Evolutionary conservation across 306 rosid genomes (phyloP).

Genomic region (Vachellia pachyceras): DNA sequence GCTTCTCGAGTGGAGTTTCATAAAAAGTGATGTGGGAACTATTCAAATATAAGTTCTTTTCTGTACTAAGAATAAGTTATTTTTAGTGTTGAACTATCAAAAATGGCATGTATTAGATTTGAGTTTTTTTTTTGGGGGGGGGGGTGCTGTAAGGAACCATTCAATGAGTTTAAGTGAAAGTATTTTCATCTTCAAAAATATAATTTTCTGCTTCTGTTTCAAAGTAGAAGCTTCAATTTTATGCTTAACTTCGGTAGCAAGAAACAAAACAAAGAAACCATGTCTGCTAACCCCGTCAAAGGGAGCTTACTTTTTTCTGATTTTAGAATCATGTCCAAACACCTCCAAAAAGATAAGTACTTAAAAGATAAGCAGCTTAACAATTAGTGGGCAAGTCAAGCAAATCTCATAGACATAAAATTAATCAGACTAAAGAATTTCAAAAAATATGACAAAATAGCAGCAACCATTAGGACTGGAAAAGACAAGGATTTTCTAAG

Average conservation of each 20-base stretch:
- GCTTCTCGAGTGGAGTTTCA: background rate
- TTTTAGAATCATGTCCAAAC: background rate
- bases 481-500: background rate
- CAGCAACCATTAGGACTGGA: conserved; percentile 18
- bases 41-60: background rate
- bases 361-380: background rate
- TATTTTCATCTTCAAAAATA: background rate
- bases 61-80: background rate
- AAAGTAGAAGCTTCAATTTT: background rate
- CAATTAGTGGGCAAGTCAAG: background rate
- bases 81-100: background rate
- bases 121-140: too few species aligned
- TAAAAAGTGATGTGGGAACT: background rate
- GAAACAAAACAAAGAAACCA: background rate
- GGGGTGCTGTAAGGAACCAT: too few species aligned
- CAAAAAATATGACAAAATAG: background rate
- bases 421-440: conserved; percentile 15
- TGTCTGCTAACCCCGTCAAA: background rate
- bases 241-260: background rate
- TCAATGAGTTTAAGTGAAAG: background rate
- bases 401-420: background rate
- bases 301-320: background rate
- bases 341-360: background rate
- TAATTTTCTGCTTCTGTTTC: background rate
- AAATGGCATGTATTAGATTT: background rate